Percentiles rank a stretch among this genome's conserved stretches.
Conservation (phyloP, 495 filamentous ascomycete genomes). For the Penicillium atrosanguineum region DNA sequence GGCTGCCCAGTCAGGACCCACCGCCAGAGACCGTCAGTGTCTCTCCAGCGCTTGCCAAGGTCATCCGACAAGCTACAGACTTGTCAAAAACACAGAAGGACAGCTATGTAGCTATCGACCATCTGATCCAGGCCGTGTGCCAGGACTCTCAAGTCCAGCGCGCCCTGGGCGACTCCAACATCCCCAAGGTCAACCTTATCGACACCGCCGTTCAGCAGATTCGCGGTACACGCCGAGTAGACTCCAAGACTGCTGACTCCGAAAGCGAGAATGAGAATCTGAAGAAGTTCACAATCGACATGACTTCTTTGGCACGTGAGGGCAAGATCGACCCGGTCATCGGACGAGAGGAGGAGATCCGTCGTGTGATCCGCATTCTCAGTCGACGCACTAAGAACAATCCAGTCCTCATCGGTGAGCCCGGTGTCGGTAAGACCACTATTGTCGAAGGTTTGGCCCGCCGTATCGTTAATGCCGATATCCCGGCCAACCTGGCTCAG, state of each 20-base stretch:
- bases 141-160: constrained; percentile 75
- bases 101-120: constrained; percentile 88
- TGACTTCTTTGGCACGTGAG: constrained; percentile 90
- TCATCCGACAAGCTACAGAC: constrained; percentile 81
- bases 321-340: constrained; percentile 99
- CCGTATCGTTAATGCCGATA: constrained; percentile 92
- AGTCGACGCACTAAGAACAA: constrained; percentile 98
- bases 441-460: constrained; percentile 96
- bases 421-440: constrained; percentile 97
- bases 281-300: constrained; percentile 96
- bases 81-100: constrained; percentile 95
- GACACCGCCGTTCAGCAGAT: constrained; percentile 86
- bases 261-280: constrained; percentile 90
- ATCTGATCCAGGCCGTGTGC: constrained; percentile 77
- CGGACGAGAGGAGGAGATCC: constrained; percentile 93
- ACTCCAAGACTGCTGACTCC: constrained; percentile 90
- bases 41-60: constrained; percentile 74
- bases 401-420: constrained; percentile 91
- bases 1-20: constrained; percentile 89
- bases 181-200: constrained; percentile 87
- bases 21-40: constrained; percentile 83
- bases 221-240: constrained; percentile 84
- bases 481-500: constrained; percentile 90
- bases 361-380: constrained; percentile 89
- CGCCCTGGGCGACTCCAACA: constrained; percentile 78